Percentiles rank a stretch among this genome's conserved stretches.
phyloP scores from a whole-genome alignment of 805 yeast species.

The Schizosaccharomyces japonicus region DNA sequence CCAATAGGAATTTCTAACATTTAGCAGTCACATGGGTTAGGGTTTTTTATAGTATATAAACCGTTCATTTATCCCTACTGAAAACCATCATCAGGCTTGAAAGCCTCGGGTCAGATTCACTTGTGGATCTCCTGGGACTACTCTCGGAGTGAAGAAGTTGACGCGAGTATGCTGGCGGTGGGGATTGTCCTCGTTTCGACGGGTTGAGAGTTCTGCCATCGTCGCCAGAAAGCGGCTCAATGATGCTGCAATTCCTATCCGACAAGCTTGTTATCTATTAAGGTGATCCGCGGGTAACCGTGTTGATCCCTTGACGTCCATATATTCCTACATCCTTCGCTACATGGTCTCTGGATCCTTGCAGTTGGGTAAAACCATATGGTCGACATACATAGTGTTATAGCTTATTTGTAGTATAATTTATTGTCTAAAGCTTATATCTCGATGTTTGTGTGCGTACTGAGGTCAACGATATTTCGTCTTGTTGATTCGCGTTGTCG shows the following conservation, averaged over 20 bases:
- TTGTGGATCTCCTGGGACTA: neutral
- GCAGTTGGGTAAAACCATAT: slow-evolving; percentile 4
- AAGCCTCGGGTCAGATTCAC: neutral
- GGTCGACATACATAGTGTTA: neutral
- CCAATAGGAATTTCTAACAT: too few species aligned
- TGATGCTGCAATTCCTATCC: slow-evolving; percentile 2
- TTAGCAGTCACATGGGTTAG: slow-evolving; percentile 3
- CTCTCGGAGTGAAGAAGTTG: slow-evolving; percentile 2
- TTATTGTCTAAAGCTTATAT: too few species aligned
- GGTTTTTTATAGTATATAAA: neutral
- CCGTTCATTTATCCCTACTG: too few species aligned
- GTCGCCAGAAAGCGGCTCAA: neutral
- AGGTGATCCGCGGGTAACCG: neutral
- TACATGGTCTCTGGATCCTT: slow-evolving; percentile 4
- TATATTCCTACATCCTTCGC: slow-evolving; percentile 4
- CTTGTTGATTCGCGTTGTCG: too few species aligned
- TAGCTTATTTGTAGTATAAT: too few species aligned
- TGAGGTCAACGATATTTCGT: too few species aligned
- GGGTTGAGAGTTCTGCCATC: neutral
- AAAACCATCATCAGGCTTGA: neutral
- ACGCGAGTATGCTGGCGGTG: neutral
- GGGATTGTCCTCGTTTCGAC: neutral
- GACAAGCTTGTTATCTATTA: neutral
- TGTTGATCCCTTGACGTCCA: slow-evolving; percentile 2
- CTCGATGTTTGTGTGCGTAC: too few species aligned